phyloP scores from a whole-genome alignment of 78 protist species.

The Dictyostelium brefeldianum region DNA sequence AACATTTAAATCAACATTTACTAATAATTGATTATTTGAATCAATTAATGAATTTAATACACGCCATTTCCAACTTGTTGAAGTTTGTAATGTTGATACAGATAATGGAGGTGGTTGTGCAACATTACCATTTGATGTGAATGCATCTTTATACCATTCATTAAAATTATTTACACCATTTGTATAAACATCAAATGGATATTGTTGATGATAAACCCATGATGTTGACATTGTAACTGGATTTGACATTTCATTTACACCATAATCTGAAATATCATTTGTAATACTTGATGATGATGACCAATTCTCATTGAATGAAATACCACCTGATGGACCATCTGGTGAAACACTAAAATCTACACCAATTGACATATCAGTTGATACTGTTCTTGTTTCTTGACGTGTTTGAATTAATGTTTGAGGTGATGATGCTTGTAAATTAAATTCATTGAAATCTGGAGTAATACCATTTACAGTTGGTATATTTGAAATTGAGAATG shows the following conservation, averaged over 20 bases:
- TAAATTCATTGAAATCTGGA: not conserved
- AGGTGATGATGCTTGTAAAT: conserved; percentile 22
- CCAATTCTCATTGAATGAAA: not conserved
- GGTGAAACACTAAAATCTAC: not conserved
- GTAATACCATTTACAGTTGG: not conserved
- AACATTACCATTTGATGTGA: not conserved
- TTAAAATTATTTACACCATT: not conserved
- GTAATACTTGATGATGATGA: not conserved
- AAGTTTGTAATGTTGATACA: conserved; percentile 6
- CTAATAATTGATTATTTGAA: not conserved
- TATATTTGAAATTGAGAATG: conserved; percentile 5
- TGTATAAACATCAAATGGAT: conserved; percentile 32
- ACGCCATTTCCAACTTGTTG: conserved; percentile 7
- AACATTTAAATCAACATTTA: not conserved
- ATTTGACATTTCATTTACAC: conserved; percentile 36
- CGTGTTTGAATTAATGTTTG: conserved; percentile 33
- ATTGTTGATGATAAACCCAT: conserved; percentile 57
- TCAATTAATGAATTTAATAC: not conserved
- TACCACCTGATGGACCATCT: conserved; percentile 7
- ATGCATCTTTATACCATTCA: conserved; percentile 22
- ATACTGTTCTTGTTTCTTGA: not conserved
- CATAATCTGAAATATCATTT: conserved; percentile 6
- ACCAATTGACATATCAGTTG: not conserved
- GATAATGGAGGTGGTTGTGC: conserved; percentile 1
- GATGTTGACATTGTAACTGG: not conserved